Conservation (phyloP, 441 rosid species). For the Hura crepitans region DNA sequence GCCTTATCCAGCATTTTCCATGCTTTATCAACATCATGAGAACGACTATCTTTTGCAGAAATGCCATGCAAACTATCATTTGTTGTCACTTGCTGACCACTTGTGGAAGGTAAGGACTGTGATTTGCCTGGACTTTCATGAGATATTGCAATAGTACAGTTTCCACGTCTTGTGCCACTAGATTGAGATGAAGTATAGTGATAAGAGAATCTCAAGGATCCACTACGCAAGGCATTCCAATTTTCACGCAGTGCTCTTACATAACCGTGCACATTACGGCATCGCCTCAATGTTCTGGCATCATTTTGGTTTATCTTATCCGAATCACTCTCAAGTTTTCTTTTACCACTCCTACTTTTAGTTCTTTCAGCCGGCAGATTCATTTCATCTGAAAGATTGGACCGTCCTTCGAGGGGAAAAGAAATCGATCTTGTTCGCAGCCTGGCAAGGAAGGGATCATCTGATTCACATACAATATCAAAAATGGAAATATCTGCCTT, state of each 20-base stretch:
- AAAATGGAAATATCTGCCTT: slow-evolving; percentile 25
- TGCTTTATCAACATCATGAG: slow-evolving; percentile 38
- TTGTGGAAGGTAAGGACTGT: slow-evolving; percentile 23
- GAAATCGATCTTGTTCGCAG: slow-evolving; percentile 1
- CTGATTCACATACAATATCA: slow-evolving; percentile 27
- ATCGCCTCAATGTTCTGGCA: slow-evolving; percentile 40
- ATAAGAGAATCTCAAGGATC: slow-evolving; percentile 41
- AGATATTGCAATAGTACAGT: not conserved
- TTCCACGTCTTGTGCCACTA: slow-evolving; percentile 9
- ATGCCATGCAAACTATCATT: slow-evolving; percentile 6
- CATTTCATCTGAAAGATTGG: slow-evolving; percentile 17
- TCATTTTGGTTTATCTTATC: slow-evolving; percentile 18
- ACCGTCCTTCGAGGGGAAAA: slow-evolving; percentile 9
- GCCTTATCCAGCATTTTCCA: slow-evolving; percentile 59
- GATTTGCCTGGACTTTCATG: slow-evolving; percentile 19
- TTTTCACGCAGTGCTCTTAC: slow-evolving; percentile 43
- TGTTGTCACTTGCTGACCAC: slow-evolving; percentile 18
- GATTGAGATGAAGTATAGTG: slow-evolving; percentile 27
- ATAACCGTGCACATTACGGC: slow-evolving; percentile 39
- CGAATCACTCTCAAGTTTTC: slow-evolving; percentile 14
- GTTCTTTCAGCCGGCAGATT: no score
- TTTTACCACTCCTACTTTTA: no score
- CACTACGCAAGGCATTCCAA: slow-evolving; percentile 44
- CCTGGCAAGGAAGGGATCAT: not conserved
- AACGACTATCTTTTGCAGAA: slow-evolving; percentile 14